Base-by-base conservation (phyloP, 148 eudicot species). In the Arctostaphylos glauca region DNA sequence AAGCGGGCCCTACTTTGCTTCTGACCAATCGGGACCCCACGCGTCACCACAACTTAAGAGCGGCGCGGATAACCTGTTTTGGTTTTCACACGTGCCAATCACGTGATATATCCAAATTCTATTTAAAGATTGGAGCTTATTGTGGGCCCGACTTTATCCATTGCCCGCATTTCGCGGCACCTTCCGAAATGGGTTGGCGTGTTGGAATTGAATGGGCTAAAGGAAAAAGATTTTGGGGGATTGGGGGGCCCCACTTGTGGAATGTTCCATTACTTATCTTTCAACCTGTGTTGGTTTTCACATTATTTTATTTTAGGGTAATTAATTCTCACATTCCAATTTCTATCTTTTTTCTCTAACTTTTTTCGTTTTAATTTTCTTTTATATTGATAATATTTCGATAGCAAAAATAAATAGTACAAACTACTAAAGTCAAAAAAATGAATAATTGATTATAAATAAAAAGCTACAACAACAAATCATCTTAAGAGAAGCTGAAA, bases 71-170 rank as follows among this genome's bases (percentile, higher is more conserved):
- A 6, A 16, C 38, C 38, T 31, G 38, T 62, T 38, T 23, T 44
- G 50, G 75, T 74, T 15, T 4, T 23, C 14, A 23, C 77, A 74
- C 56, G 56, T 74, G 77, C 53, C 53, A 21, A 18, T 9, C 50
- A 73, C 76, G 76, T 73, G 76, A 73, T 7, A 2, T 0, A 15
- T 14, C 73, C 23, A 10, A 68, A 25, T 18, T 19, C 3, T 10
- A 14, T 72, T 19, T 2, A 5, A 46, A n/a, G 50, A 19, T 9
- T 44, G n/a, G 48, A 15, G 77, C 13, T 16, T 10, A 38, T 55
- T 55, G 77, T 74, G 77, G 77, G 56, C 16, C 54, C 77, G 41
- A 21, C 56, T 47, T 74, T 74, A 74, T 74, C 77, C 77, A 74
- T 48, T 74, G 25, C 56, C 77, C 77, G 77, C 77, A 12, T 19